These are phyloP conservation scores for Talinum fruticosum DNA, from an alignment of 148 eudicot species.

Conservation along the genomic window DNA sequence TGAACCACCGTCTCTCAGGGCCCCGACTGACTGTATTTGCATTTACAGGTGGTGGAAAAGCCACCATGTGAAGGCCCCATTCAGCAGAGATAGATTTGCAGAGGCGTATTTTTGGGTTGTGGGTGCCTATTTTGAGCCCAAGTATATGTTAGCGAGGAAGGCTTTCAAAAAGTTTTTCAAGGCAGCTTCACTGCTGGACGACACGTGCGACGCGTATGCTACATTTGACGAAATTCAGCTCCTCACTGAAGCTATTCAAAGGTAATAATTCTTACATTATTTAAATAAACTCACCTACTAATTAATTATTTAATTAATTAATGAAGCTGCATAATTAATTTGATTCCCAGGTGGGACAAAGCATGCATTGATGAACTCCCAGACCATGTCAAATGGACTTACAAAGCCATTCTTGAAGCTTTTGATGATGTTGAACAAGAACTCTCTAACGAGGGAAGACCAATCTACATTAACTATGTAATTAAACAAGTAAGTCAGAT, in stretches of 20 bases:
- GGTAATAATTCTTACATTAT: slow-evolving; percentile 27
- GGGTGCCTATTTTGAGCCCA: slow-evolving; percentile 30
- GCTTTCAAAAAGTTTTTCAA: slow-evolving; percentile 18
- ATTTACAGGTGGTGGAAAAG: slow-evolving; percentile 45
- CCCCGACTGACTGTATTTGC: too few relatives aligned
- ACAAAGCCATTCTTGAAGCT: slow-evolving; percentile 22
- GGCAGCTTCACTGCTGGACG: slow-evolving; percentile 27
- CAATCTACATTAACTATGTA: slow-evolving; percentile 24
- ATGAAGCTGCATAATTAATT: too few relatives aligned
- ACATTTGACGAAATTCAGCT: slow-evolving; percentile 33
- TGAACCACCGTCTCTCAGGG: too few relatives aligned
- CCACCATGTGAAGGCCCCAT: slow-evolving; percentile 25
- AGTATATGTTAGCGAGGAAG: slow-evolving; percentile 26
- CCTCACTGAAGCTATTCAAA: slow-evolving; percentile 31
- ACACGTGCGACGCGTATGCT: slow-evolving; percentile 44
- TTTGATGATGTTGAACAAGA: slow-evolving; percentile 36
- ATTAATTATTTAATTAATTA: too few relatives aligned
- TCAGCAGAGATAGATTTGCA: slow-evolving; percentile 35
- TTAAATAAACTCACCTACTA: too few relatives aligned
- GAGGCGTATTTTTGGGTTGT: slow-evolving; percentile 37
- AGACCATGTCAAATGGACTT: slow-evolving; percentile 31
- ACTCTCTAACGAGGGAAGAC: slow-evolving; percentile 28
- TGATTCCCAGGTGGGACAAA: slow-evolving; percentile 33
- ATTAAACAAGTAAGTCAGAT: slow-evolving; percentile 27
- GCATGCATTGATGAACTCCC: slow-evolving; percentile 35